Conservation (phyloP, 257 asterid genomes). For the Nicotiana sylvestris region DNA sequence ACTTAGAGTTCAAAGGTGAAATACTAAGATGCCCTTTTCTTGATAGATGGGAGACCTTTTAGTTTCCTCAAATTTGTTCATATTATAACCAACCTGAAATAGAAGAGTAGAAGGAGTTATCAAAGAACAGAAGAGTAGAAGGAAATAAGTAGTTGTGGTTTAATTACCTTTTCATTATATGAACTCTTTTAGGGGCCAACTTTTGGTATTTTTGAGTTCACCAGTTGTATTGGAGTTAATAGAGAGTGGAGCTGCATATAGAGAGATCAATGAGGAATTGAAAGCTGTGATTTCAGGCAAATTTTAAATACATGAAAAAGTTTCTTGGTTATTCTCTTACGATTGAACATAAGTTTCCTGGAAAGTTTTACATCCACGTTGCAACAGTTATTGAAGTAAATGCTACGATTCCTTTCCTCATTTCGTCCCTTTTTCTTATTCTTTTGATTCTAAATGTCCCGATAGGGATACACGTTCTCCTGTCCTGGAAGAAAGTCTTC, state of each 20-base stretch:
- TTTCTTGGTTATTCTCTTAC: neutral
- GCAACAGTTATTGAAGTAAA: neutral
- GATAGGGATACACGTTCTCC: constrained; percentile 85
- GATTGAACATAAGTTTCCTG: neutral
- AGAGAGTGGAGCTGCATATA: neutral
- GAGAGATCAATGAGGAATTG: neutral
- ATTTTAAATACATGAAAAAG: no score
- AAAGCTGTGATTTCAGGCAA: neutral
- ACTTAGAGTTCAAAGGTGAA: neutral
- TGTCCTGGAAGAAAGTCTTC: constrained; percentile 94
- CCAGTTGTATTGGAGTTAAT: neutral
- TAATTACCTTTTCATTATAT: neutral
- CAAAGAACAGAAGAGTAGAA: neutral
- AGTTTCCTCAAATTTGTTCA: neutral
- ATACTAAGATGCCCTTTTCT: constrained; percentile 2
- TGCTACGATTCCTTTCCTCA: constrained; percentile 3
- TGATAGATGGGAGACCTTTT: neutral
- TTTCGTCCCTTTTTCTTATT: neutral
- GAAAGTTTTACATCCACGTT: neutral
- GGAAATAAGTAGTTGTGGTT: constrained; percentile 2
- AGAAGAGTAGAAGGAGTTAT: neutral
- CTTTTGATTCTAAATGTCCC: neutral
- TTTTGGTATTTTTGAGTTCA: neutral
- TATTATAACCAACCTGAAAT: neutral
- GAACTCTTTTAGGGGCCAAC: neutral